Evolutionary conservation across 805 yeast genomes (phyloP), one percentile per base, ranked within the genome.

Genomic region (Citeromyces nyonsensis): DNA sequence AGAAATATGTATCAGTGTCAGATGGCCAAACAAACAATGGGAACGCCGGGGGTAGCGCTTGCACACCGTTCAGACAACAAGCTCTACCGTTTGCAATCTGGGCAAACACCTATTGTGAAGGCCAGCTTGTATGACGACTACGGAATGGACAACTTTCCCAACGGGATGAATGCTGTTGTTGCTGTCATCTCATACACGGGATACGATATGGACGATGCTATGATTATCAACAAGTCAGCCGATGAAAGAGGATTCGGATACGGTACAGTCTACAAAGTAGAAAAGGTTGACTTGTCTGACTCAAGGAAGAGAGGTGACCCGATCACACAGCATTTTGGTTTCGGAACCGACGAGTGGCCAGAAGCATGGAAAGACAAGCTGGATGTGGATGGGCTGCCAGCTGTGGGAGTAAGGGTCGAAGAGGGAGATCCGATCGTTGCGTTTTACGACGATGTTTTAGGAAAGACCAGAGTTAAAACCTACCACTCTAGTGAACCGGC

Each of bases 11-110:
- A 91, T 56, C 98, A 91, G 63, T 91, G 98, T 61, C 98, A 91
- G 68, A 91, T 91, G 98, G 97, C 96, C 73, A 91, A 91, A 62
- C 98, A 91, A 64, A 88, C 98, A 13, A 91, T 91, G 98, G 98
- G 98, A 58, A 91, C 98, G 4, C 98, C 98, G 6, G 97, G 97
- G 60, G 95, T 91, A 40, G 97, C 94, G 1, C 63, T 88, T 34
- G 70, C 63, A 29, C 94, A 85, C 55, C 72, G 98, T 56, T 80
- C 95, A 1, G 98, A 91, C 56, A 91, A 91, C 62, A 91, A 88
- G 54, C 61, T 91, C 38, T 91, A 91, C 59, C 75, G 88, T 46
- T 62, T 91, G 44, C 98, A 91, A 58, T 67, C 82, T 29, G 98
- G 98, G 30, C 97, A 91, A 63, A 82, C 96, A 2, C 98, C 98